These are phyloP conservation scores for Gomphus bonarii DNA, from an alignment of 1,284 basidiomycete species.

Conservation along the genomic window DNA sequence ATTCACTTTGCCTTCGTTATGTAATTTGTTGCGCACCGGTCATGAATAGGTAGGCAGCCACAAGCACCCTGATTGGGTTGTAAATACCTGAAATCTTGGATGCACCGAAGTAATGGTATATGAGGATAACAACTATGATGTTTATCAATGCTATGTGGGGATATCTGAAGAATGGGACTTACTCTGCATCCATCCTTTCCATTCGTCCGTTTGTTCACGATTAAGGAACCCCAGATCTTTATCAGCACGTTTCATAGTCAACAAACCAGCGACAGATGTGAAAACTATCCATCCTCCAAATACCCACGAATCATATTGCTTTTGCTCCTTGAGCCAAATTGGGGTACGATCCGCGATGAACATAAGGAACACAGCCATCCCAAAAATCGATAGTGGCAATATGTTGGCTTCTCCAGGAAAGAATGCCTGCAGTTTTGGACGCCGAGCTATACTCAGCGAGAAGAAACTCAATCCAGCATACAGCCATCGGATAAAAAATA, in stretches of 20 bases:
- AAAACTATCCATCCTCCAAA: constrained; percentile 53
- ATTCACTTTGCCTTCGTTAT: constrained; percentile 28
- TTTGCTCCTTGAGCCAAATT: constrained; percentile 82
- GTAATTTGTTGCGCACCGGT: constrained; percentile 1
- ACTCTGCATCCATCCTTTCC: constrained; percentile 98
- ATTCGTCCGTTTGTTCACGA: constrained; percentile 86
- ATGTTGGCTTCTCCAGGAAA: constrained; percentile 30
- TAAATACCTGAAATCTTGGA: constrained; percentile 85
- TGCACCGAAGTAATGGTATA: constrained; percentile 84
- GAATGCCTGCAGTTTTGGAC: constrained; percentile 22
- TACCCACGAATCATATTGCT: constrained; percentile 61
- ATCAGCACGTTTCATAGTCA: constrained; percentile 57
- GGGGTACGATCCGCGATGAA: constrained; percentile 74
- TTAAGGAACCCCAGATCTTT: constrained; percentile 84
- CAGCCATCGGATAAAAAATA: background rate
- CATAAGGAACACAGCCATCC: constrained; percentile 53
- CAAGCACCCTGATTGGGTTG: constrained; percentile 79
- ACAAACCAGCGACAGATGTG: constrained; percentile 48
- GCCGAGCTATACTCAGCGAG: constrained; percentile 13
- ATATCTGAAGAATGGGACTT: constrained; percentile 21
- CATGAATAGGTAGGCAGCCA: constrained; percentile 73
- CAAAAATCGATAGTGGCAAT: constrained; percentile 48
- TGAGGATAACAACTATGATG: constrained; percentile 63
- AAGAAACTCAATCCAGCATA: constrained; percentile 12
- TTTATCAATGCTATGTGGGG: background rate